These are phyloP conservation scores for Phytophthora tubulina DNA, from an alignment of 352 stramenopile genomes.

Conservation along the genomic window DNA sequence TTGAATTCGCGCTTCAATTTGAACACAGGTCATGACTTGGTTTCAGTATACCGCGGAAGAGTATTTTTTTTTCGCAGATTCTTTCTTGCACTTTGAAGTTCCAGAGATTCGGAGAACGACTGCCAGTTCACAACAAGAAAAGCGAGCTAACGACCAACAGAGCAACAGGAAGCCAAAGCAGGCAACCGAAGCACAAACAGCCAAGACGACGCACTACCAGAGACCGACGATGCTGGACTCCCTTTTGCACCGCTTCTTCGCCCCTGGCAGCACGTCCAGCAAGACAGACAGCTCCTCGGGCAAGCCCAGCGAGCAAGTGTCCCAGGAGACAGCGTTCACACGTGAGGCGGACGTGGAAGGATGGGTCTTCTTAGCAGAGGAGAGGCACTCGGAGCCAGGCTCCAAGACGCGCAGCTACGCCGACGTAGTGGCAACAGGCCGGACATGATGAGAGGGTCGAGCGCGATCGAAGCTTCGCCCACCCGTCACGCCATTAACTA, in stretches of 20 bases:
- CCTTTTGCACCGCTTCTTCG: slow-evolving; percentile 49
- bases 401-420: slow-evolving; percentile 51
- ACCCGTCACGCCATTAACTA: background rate
- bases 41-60: slow-evolving; percentile 26
- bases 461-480: background rate
- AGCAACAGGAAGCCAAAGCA: background rate
- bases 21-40: slow-evolving; percentile 6
- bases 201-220: slow-evolving; percentile 11
- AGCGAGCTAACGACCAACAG: slow-evolving; percentile 7
- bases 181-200: background rate
- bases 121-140: slow-evolving; percentile 19
- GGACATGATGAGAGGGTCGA: slow-evolving; percentile 23
- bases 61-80: slow-evolving; percentile 27
- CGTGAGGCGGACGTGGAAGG: slow-evolving; percentile 54
- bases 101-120: slow-evolving; percentile 15
- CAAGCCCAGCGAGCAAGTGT: slow-evolving; percentile 32
- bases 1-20: slow-evolving; percentile 24
- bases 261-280: slow-evolving; percentile 7
- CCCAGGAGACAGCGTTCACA: slow-evolving; percentile 45
- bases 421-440: slow-evolving; percentile 47
- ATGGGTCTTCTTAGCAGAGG: slow-evolving; percentile 59
- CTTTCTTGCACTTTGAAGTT: slow-evolving; percentile 31
- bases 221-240: slow-evolving; percentile 45
- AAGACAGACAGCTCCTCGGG: slow-evolving; percentile 17
- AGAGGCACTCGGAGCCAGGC: slow-evolving; percentile 25